Percentiles rank a stretch among this genome's conserved stretches.
These are phyloP conservation scores for Chaetoceros muelleri DNA, from an alignment of 108 stramenopile genomes.

Conservation along the genomic window DNA sequence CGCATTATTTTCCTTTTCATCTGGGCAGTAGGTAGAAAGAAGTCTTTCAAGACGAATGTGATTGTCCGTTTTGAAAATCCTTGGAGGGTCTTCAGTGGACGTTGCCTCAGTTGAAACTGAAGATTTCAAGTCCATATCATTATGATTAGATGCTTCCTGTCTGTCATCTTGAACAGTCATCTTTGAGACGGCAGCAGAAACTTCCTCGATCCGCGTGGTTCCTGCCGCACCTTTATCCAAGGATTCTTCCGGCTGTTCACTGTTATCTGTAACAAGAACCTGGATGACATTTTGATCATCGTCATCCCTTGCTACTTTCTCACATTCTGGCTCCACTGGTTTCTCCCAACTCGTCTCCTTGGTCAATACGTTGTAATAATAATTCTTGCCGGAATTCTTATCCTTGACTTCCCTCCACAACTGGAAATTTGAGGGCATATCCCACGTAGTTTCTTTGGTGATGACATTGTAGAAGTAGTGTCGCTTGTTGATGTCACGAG, in stretches of 20 bases:
- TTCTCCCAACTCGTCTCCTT: conserved; percentile 36
- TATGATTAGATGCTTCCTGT: neutral
- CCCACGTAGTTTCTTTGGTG: conserved; percentile 50
- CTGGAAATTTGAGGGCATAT: conserved; percentile 11
- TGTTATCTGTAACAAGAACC: neutral
- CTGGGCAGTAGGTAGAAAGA: neutral
- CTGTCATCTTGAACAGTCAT: neutral
- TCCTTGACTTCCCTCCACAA: conserved; percentile 53
- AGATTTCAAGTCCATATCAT: neutral
- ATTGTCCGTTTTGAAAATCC: neutral
- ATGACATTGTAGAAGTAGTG: conserved; percentile 29
- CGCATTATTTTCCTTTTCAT: neutral
- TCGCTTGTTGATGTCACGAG: neutral
- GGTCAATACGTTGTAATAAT: conserved; percentile 38
- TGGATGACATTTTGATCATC: neutral
- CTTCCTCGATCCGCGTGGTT: neutral
- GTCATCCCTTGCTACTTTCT: neutral
- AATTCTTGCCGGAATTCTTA: conserved; percentile 27
- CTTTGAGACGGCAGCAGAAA: neutral
- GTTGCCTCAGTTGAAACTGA: neutral
- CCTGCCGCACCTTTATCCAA: no score
- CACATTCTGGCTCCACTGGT: conserved; percentile 19
- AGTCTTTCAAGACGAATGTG: neutral
- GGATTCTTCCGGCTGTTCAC: neutral
- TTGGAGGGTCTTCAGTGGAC: neutral